phyloP scores from a whole-genome alignment of 164 flowering plant species.

The Liriodendron chinense region DNA sequence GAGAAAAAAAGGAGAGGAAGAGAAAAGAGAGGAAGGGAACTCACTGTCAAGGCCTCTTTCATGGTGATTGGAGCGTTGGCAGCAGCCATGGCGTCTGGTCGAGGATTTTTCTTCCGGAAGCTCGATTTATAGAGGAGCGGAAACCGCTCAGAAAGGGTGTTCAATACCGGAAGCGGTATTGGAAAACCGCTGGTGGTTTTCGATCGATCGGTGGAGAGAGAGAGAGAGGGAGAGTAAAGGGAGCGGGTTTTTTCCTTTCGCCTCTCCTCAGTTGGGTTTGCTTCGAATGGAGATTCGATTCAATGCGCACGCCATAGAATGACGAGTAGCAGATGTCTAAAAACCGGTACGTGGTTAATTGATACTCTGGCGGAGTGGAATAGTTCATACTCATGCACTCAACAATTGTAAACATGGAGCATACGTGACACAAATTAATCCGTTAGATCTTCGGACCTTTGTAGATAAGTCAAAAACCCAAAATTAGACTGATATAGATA shows the following conservation, averaged over 20 bases:
- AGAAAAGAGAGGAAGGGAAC: constrained; percentile 9
- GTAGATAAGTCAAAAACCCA: no score
- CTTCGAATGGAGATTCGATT: no score
- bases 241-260: neutral
- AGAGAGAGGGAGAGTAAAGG: neutral
- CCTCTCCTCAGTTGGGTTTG: neutral
- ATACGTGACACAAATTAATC: no score
- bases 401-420: no score
- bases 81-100: constrained; percentile 81
- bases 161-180: neutral
- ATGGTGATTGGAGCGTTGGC: constrained; percentile 96
- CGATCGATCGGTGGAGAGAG: neutral
- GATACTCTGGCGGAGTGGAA: no score
- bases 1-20: neutral
- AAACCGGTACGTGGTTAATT: no score
- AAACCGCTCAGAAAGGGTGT: neutral
- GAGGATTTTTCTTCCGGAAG: constrained; percentile 4
- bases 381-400: no score
- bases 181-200: neutral
- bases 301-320: no score
- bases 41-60: constrained; percentile 86
- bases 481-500: no score
- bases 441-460: no score
- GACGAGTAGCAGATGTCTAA: no score
- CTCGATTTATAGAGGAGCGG: neutral